phyloP scores from a whole-genome alignment of 768 basidiomycete genomes.

The Trametes punicea region DNA sequence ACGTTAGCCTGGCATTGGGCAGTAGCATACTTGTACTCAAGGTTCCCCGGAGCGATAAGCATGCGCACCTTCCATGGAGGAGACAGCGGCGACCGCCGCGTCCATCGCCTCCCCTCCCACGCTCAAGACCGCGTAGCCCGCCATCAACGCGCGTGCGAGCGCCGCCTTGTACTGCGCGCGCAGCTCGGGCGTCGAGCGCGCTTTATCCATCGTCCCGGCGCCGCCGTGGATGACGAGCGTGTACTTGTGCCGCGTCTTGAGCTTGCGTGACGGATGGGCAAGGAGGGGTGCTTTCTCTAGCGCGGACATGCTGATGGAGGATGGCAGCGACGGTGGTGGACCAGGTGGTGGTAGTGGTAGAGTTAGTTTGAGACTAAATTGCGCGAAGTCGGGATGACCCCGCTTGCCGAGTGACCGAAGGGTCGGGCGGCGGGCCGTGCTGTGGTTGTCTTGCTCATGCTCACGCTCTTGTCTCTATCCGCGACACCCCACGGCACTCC shows the following conservation, averaged over 20 bases:
- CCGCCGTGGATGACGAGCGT: slow-evolving; percentile 76
- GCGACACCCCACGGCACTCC: no score
- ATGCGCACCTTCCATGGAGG: slow-evolving; percentile 62
- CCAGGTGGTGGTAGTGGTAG: no score
- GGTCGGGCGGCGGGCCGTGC: no score
- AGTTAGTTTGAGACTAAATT: no score
- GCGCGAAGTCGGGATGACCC: no score
- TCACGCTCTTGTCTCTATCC: no score
- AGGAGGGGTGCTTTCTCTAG: slow-evolving; percentile 5
- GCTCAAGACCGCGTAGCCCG: slow-evolving; percentile 60
- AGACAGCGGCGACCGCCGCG: slow-evolving; percentile 73
- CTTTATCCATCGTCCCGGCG: slow-evolving; percentile 64
- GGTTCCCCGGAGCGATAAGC: neutral
- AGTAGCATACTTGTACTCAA: neutral
- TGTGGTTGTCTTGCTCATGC: no score
- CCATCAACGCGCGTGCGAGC: slow-evolving; percentile 51
- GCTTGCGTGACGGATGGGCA: neutral
- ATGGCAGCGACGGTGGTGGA: no score
- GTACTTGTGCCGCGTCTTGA: slow-evolving; percentile 22
- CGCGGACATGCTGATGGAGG: neutral
- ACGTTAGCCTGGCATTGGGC: neutral
- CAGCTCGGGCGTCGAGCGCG: slow-evolving; percentile 57
- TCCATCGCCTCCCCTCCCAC: slow-evolving; percentile 81
- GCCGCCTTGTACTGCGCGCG: slow-evolving; percentile 54
- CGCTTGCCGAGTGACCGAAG: no score